Evolutionary conservation across 345 rosid species (phyloP).

Genomic region (Euphorbia peplus): DNA sequence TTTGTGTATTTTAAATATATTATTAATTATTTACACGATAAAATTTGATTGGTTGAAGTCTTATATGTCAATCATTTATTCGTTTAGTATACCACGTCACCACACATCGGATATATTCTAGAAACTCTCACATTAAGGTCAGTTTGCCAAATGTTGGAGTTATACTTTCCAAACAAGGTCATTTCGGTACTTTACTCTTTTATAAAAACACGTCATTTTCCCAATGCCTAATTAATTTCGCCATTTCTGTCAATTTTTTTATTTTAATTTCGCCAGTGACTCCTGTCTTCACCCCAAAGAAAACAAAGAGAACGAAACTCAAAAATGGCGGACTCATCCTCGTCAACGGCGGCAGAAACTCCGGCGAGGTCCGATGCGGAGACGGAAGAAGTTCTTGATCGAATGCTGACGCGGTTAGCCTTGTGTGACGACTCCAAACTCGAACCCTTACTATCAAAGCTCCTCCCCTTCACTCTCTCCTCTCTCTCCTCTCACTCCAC

Average conservation of each 20-base stretch:
- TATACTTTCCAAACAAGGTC: too few species aligned
- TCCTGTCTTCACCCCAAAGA: conserved; percentile 18
- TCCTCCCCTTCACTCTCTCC: conserved; percentile 75
- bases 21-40: too few species aligned
- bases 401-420: conserved; percentile 86
- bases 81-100: too few species aligned
- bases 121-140: too few species aligned
- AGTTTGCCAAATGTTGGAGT: too few species aligned
- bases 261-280: not conserved
- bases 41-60: too few species aligned
- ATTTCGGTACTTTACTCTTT: too few species aligned
- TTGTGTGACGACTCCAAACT: conserved; percentile 88
- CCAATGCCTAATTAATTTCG: not conserved
- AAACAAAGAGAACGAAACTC: not conserved
- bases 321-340: conserved; percentile 56
- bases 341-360: conserved; percentile 25
- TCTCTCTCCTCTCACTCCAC: conserved; percentile 65
- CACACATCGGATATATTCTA: too few species aligned
- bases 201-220: too few species aligned
- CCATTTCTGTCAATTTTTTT: too few species aligned
- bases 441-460: conserved; percentile 62
- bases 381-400: conserved; percentile 81
- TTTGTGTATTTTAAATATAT: too few species aligned
- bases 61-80: too few species aligned
- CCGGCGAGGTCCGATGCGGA: conserved; percentile 59